Evolutionary conservation across 345 rosid genomes (phyloP), one percentile per base, ranked within the genome.

Genomic region (Hypericum perforatum): DNA sequence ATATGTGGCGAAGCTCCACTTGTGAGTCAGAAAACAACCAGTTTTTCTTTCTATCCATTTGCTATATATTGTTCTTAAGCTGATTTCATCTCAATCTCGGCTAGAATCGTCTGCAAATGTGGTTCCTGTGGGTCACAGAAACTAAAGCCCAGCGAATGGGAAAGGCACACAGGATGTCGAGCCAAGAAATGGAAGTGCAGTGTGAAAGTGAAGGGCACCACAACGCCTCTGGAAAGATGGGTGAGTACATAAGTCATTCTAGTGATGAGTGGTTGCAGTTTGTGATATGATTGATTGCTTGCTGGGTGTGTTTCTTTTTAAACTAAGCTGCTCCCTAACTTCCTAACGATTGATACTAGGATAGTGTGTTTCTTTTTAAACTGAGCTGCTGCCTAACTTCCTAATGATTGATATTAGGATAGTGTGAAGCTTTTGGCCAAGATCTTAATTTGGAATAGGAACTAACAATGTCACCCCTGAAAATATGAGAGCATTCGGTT

Each of bases 131-230:
- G 85, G 50, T 68, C 89, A 14, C 78, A 60, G 70, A 81, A 82
- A 80, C 85, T 70, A 72, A 67, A 85, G 29, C 97, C 79, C 39
- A 76, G 86, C 67, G 98, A 88, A 77, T 92, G 98, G 98, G 98
- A 92, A 66, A 72, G 77, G 58, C 98, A 92, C 77, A 88, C 97
- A 4, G 98, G 97, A 22, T 83, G 94, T 75, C 78, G 89, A 74
- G 97, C 98, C 8, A 92, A 92, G 76, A 92, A 92, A 63, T 92
- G 98, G 98, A 92, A 88, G 79, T 76, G 68, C 63, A 92, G 98
- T 37, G 91, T 92, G 46, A 92, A 79, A 75, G 86, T 92, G 60
- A 82, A 85, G 78, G 81, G 42, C 57, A 63, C 84, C 11, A 76
- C 42, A 73, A 67, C 78, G 64, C 61, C 95, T 14, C 75, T 92